A percentile compares a stretch with the other conserved stretches of the same genome.
Evolutionary conservation across 192 early-diverging fungal species (phyloP).

Genomic region (Podila minutissima): DNA sequence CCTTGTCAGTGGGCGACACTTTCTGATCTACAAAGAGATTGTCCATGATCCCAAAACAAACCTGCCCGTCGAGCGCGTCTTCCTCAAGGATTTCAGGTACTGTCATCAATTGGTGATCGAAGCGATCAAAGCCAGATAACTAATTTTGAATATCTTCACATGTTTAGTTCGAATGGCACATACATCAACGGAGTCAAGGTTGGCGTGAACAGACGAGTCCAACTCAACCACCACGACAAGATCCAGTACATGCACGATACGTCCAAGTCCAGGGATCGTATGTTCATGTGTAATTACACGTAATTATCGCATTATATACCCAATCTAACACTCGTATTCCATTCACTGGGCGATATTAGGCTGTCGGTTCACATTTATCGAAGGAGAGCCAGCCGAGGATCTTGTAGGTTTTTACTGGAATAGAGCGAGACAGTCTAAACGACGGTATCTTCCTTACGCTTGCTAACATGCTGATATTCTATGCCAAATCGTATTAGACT

Average conservation of each 20-base stretch:
- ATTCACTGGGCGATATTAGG: background rate
- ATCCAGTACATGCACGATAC: conserved; percentile 66
- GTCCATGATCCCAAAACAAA: conserved; percentile 27
- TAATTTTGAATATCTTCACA: background rate
- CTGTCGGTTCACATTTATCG: conserved; percentile 31
- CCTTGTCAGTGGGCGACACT: conserved; percentile 40
- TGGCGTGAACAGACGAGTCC: conserved; percentile 56
- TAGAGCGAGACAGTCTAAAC: background rate
- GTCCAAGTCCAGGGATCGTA: conserved; percentile 1
- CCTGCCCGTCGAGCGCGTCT: conserved; percentile 41
- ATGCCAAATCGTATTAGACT: conserved; percentile 19
- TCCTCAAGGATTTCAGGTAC: conserved; percentile 49
- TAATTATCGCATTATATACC: too few relatives aligned
- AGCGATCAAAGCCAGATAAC: background rate
- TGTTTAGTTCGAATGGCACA: conserved; percentile 75
- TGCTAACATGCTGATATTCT: background rate
- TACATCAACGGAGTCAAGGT: conserved; percentile 70
- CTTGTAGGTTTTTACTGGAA: conserved; percentile 4
- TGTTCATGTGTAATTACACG: background rate
- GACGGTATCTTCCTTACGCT: background rate
- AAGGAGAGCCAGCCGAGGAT: conserved; percentile 37
- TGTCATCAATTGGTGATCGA: too few relatives aligned
- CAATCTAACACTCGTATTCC: too few relatives aligned
- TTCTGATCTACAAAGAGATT: conserved; percentile 45
- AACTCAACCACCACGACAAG: conserved; percentile 68